These are phyloP conservation scores for Crithidia brevicula DNA, from an alignment of 208 protist genomes.

Conservation along the genomic window DNA sequence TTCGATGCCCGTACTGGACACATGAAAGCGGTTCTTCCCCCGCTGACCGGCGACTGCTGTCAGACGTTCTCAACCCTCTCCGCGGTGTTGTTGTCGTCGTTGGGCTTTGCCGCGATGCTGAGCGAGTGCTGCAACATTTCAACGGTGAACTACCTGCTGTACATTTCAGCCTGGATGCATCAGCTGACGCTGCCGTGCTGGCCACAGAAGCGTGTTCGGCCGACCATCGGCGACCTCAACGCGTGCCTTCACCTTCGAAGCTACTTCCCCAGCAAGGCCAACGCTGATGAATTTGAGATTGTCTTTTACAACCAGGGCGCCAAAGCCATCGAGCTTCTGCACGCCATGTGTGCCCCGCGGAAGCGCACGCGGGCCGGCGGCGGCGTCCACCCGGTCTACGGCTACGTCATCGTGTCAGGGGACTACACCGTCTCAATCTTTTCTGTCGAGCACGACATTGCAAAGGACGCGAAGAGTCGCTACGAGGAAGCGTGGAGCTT, in stretches of 20 bases:
- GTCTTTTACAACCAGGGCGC: conserved; percentile 83
- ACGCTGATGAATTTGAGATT: conserved; percentile 76
- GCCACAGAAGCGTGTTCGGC: conserved; percentile 67
- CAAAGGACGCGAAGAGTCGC: conserved; percentile 13
- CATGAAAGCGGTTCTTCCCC: conserved; percentile 63
- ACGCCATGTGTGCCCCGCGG: conserved; percentile 49
- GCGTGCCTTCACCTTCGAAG: conserved; percentile 67
- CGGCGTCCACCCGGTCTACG: conserved; percentile 49
- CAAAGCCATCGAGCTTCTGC: conserved; percentile 52
- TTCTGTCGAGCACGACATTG: conserved; percentile 63
- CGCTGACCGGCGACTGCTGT: conserved; percentile 83
- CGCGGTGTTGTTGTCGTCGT: conserved; percentile 74
- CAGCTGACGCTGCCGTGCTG: conserved; percentile 76
- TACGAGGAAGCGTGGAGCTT: conserved; percentile 77
- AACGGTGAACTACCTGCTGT: conserved; percentile 87
- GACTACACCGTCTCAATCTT: conserved; percentile 91
- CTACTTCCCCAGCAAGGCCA: conserved; percentile 75
- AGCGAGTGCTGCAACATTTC: conserved; percentile 64
- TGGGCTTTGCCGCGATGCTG: conserved; percentile 71
- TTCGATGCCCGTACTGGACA: conserved; percentile 68
- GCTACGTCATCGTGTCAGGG: conserved; percentile 89
- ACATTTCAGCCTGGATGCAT: conserved; percentile 90
- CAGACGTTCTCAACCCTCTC: conserved; percentile 87
- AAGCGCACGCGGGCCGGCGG: conserved; percentile 19
- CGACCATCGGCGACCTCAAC: conserved; percentile 84